Percentiles rank a stretch among this genome's conserved stretches.
phyloP scores from a whole-genome alignment of 371 early-diverging fungal genomes.

The Sporodiniella umbellata region DNA sequence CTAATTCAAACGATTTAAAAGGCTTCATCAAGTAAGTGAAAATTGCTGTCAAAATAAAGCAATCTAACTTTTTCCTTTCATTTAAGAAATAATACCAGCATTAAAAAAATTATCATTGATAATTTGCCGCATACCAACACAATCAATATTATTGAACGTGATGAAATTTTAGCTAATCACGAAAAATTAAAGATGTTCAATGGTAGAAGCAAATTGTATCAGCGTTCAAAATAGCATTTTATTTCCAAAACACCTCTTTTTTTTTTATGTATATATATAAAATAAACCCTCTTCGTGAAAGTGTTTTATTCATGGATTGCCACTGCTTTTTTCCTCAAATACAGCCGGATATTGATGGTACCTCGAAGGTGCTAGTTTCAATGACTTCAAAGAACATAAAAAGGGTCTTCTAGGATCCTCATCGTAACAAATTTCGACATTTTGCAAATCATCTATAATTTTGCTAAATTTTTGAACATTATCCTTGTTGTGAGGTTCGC shows the following conservation, averaged over 20 bases:
- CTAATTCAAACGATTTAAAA: constrained; percentile 12
- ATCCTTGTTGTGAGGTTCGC: too few relatives aligned
- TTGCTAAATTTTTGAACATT: constrained; percentile 1
- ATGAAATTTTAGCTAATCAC: not conserved
- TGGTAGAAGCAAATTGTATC: not conserved
- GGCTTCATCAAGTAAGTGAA: not conserved
- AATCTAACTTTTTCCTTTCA: constrained; percentile 1
- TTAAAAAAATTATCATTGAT: not conserved
- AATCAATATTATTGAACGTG: not conserved
- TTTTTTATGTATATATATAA: not conserved
- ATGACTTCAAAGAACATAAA: constrained; percentile 1
- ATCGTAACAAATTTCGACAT: not conserved
- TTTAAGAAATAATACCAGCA: not conserved
- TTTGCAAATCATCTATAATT: not conserved
- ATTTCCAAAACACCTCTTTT: not conserved
- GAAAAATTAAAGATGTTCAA: constrained; percentile 1
- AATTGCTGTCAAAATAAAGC: not conserved
- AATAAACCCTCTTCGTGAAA: not conserved
- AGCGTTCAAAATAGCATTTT: not conserved
- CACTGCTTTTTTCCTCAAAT: too few relatives aligned
- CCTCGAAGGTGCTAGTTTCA: not conserved
- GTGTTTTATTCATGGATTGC: too few relatives aligned
- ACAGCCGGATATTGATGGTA: constrained; percentile 2
- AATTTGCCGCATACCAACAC: not conserved
- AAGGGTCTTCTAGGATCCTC: constrained; percentile 1